Percentiles rank a stretch among this genome's conserved stretches.
Evolutionary conservation across 2,329 filamentous ascomycete species (phyloP).

Genomic region (Colletotrichum camelliae): DNA sequence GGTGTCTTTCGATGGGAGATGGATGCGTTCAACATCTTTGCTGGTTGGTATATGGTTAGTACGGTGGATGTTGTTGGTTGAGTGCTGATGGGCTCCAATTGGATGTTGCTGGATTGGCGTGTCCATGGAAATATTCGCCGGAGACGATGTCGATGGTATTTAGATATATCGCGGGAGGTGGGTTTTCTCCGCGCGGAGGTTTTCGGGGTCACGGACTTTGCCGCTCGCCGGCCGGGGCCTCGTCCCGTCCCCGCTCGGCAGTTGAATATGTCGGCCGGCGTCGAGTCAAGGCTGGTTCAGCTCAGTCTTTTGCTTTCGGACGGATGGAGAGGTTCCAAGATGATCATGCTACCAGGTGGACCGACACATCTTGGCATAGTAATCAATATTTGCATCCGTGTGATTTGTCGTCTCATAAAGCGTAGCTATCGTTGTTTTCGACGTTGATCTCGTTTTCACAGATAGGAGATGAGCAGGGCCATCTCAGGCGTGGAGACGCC

Average conservation of each 20-base stretch:
- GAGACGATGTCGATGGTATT: neutral
- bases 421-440: neutral
- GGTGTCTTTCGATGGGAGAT: neutral
- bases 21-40: neutral
- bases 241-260: neutral
- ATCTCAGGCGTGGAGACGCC: neutral
- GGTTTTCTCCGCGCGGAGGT: neutral
- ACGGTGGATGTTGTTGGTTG: neutral
- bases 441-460: neutral
- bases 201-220: neutral
- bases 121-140: neutral
- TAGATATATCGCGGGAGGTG: neutral
- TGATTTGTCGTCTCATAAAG: neutral
- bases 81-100: neutral
- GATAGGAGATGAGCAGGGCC: neutral
- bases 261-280: neutral
- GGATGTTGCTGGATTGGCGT: neutral
- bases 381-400: neutral
- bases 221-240: neutral
- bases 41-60: rapidly evolving
- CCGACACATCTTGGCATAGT: neutral
- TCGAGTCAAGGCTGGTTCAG: neutral
- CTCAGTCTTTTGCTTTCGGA: neutral
- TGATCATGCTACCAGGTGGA: neutral
- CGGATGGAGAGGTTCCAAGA: neutral